phyloP scores from a whole-genome alignment of 129 eudicot species.

The Centella asiatica region DNA sequence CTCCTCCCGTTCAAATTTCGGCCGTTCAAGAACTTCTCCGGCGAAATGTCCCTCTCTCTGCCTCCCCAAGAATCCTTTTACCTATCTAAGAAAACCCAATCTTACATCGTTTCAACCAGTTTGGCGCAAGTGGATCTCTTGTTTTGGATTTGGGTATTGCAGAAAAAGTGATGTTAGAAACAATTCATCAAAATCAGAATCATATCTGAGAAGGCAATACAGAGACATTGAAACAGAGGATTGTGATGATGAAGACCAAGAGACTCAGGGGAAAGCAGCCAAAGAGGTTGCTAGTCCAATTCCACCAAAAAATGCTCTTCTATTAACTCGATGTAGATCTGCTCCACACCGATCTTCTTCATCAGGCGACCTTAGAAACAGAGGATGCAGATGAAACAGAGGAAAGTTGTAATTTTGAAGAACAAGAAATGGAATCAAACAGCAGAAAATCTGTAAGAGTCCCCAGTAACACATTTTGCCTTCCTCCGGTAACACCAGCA shows the following conservation, averaged over 20 bases:
- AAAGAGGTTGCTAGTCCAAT: slow-evolving; percentile 5
- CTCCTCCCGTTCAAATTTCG: not conserved
- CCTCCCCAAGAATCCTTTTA: slow-evolving; percentile 10
- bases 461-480: too few species aligned
- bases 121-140: slow-evolving; percentile 17
- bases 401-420: not conserved
- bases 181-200: slow-evolving; percentile 15
- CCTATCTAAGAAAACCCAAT: slow-evolving; percentile 8
- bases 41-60: slow-evolving; percentile 13
- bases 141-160: slow-evolving; percentile 34
- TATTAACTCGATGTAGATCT: slow-evolving; percentile 74
- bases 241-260: not conserved
- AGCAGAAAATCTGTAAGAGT: not conserved
- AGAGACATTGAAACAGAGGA: slow-evolving; percentile 6
- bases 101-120: slow-evolving; percentile 19
- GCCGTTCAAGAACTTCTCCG: not conserved
- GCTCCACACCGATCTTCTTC: slow-evolving; percentile 78
- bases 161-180: slow-evolving; percentile 13
- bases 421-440: not conserved
- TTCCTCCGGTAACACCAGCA: too few species aligned
- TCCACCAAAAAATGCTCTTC: slow-evolving; percentile 52
- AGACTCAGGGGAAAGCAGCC: not conserved
- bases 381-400: slow-evolving; percentile 13
- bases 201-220: slow-evolving; percentile 7
- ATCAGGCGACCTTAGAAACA: slow-evolving; percentile 3